Conservation (phyloP, 2,329 filamentous ascomycete genomes). For the Fusarium sp. region DNA sequence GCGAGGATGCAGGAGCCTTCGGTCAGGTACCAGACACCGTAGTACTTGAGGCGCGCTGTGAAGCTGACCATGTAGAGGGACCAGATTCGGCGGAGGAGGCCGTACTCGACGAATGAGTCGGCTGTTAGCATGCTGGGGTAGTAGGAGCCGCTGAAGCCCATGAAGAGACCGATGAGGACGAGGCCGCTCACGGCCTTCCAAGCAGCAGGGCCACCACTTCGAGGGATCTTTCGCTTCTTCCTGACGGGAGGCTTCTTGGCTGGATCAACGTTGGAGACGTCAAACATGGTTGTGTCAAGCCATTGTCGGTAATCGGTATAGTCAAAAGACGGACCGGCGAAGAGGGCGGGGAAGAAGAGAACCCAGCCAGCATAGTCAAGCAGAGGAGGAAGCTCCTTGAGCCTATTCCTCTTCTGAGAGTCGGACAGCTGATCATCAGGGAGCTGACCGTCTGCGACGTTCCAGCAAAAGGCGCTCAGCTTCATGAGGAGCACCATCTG, state of each 20-base stretch:
- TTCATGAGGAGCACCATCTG: conserved; percentile 99
- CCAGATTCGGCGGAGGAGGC: conserved; percentile 79
- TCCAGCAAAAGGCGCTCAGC: conserved; percentile 96
- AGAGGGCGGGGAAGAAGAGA: conserved; percentile 92
- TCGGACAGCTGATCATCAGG: conserved; percentile 85
- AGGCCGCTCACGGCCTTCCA: conserved; percentile 81
- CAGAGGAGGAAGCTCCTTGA: conserved; percentile 78
- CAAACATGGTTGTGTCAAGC: conserved; percentile 96
- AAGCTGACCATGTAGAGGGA: conserved; percentile 87
- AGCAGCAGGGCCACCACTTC: conserved; percentile 86
- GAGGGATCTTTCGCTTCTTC: conserved; percentile 91
- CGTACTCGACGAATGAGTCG: conserved; percentile 74
- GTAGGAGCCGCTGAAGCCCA: conserved; percentile 78
- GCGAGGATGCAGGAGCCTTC: conserved; percentile 95
- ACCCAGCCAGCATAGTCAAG: conserved; percentile 92
- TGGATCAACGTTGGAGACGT: conserved; percentile 83
- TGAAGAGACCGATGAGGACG: conserved; percentile 82
- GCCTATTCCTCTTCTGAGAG: conserved; percentile 83
- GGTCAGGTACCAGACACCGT: conserved; percentile 93
- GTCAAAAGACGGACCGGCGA: conserved; percentile 93
- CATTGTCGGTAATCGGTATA: conserved; percentile 92
- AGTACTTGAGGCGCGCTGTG: conserved; percentile 90
- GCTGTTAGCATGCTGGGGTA: conserved; percentile 71
- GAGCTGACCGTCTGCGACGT: conserved; percentile 90
- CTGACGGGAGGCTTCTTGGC: conserved; percentile 86